These are phyloP conservation scores for Cladobotryum mycophilum DNA, from an alignment of 2,329 filamentous ascomycete species.

Conservation along the genomic window DNA sequence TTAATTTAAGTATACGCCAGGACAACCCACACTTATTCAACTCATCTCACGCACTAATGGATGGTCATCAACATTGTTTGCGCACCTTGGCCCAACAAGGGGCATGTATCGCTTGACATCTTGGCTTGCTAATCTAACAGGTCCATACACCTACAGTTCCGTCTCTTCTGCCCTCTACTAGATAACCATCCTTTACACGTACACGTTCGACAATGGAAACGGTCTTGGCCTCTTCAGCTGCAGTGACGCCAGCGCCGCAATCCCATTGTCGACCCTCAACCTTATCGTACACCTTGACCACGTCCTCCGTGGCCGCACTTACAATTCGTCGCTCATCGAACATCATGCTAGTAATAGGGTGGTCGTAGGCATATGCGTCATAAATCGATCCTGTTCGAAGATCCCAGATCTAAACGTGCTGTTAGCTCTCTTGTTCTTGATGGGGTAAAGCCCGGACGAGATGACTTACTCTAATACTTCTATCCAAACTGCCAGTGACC, in stretches of 20 bases:
- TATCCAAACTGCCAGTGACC: constrained; percentile 85
- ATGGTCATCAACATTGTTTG: no score
- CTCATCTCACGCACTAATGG: no score
- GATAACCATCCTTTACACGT: constrained; percentile 85
- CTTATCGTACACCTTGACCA: constrained; percentile 98
- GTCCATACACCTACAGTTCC: constrained; percentile 90
- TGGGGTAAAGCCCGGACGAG: neutral
- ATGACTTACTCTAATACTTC: constrained; percentile 80
- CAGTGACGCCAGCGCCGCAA: constrained; percentile 75
- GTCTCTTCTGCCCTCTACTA: constrained; percentile 83
- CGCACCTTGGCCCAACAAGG: no score
- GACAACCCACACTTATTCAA: no score
- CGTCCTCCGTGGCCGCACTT: constrained; percentile 80
- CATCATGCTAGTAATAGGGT: constrained; percentile 91
- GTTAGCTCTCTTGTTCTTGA: constrained; percentile 15
- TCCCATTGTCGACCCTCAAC: constrained; percentile 94
- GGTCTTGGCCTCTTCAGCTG: constrained; percentile 58
- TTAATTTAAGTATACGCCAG: no score
- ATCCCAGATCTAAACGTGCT: constrained; percentile 80
- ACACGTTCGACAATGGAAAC: constrained; percentile 75
- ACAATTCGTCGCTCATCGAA: constrained; percentile 90
- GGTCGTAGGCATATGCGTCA: constrained; percentile 93
- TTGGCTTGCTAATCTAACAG: constrained; percentile 39
- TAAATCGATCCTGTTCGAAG: constrained; percentile 91
- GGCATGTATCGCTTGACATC: neutral